A percentile compares a stretch with the other conserved stretches of the same genome.
phyloP scores from a whole-genome alignment of 352 stramenopile genomes.

The Halophytophthora batemanensis region DNA sequence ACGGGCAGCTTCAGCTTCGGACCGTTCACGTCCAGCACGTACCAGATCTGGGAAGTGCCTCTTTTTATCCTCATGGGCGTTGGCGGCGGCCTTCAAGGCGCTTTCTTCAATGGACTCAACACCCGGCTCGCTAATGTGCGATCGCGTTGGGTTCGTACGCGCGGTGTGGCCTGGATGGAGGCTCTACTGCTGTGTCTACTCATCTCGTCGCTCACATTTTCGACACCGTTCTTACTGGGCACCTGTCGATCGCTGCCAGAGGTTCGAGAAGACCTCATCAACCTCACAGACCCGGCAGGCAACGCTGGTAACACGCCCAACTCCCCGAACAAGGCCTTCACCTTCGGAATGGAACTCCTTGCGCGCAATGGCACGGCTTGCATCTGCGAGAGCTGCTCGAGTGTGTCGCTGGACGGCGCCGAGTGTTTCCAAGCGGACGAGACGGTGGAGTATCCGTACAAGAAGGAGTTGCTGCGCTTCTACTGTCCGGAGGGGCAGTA shows the following conservation, averaged over 20 bases:
- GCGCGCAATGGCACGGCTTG: slow-evolving; percentile 64
- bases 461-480: slow-evolving; percentile 91
- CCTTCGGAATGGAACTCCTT: slow-evolving; percentile 68
- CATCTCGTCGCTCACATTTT: slow-evolving; percentile 63
- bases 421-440: slow-evolving; percentile 70
- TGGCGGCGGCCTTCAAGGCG: slow-evolving; percentile 79
- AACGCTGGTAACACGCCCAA: slow-evolving; percentile 1
- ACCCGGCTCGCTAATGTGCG: slow-evolving; percentile 44
- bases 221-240: slow-evolving; percentile 55
- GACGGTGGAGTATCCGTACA: slow-evolving; percentile 74
- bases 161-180: slow-evolving; percentile 53
- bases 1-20: slow-evolving; percentile 74
- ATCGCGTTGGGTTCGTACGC: slow-evolving; percentile 56
- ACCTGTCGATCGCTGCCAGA: slow-evolving; percentile 62
- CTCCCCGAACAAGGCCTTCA: slow-evolving; percentile 51
- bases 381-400: slow-evolving; percentile 65
- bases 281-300: slow-evolving; percentile 38
- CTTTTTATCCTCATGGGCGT: slow-evolving; percentile 87
- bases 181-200: slow-evolving; percentile 54
- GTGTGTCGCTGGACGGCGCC: slow-evolving; percentile 41
- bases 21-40: slow-evolving; percentile 64
- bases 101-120: slow-evolving; percentile 77
- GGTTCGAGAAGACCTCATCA: slow-evolving; percentile 48
- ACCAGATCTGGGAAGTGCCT: slow-evolving; percentile 85
- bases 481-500: slow-evolving; percentile 95